Percentiles rank a stretch among this genome's conserved stretches.
phyloP scores from a whole-genome alignment of 1,284 basidiomycete genomes.

The Meira nashicola region DNA sequence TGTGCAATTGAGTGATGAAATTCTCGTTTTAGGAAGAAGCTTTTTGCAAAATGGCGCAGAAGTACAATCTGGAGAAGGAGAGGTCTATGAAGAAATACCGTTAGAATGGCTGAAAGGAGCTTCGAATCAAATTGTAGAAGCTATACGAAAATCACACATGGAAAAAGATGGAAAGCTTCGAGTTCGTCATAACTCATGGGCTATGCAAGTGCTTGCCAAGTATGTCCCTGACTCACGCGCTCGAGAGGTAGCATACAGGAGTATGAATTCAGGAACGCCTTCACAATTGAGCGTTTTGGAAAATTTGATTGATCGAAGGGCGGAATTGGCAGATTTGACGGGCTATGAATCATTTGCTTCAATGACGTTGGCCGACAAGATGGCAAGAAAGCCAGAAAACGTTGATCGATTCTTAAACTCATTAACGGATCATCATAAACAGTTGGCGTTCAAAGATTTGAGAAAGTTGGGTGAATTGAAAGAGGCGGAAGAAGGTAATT shows the following conservation, averaged over 20 bases:
- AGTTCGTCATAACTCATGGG: slow-evolving; percentile 55
- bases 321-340: slow-evolving; percentile 43
- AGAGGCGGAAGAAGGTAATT: slow-evolving; percentile 13
- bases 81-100: not conserved
- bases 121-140: not conserved
- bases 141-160: not conserved
- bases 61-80: not conserved
- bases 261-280: slow-evolving; percentile 34
- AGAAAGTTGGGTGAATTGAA: slow-evolving; percentile 37
- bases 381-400: slow-evolving; percentile 44
- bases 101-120: slow-evolving; percentile 6
- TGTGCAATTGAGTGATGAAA: slow-evolving; percentile 83
- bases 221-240: slow-evolving; percentile 75
- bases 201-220: slow-evolving; percentile 86
- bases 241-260: slow-evolving; percentile 67
- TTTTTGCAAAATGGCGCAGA: slow-evolving; percentile 62
- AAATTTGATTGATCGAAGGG: slow-evolving; percentile 33
- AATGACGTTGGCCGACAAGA: slow-evolving; percentile 50
- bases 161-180: not conserved
- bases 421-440: slow-evolving; percentile 37
- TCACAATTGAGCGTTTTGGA: slow-evolving; percentile 42
- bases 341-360: slow-evolving; percentile 42
- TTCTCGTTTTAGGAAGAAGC: slow-evolving; percentile 78
- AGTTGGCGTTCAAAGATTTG: slow-evolving; percentile 28
- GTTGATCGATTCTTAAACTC: slow-evolving; percentile 42